These are phyloP conservation scores for Ogataea zsoltii DNA, from an alignment of 805 yeast genomes.

Conservation along the genomic window DNA sequence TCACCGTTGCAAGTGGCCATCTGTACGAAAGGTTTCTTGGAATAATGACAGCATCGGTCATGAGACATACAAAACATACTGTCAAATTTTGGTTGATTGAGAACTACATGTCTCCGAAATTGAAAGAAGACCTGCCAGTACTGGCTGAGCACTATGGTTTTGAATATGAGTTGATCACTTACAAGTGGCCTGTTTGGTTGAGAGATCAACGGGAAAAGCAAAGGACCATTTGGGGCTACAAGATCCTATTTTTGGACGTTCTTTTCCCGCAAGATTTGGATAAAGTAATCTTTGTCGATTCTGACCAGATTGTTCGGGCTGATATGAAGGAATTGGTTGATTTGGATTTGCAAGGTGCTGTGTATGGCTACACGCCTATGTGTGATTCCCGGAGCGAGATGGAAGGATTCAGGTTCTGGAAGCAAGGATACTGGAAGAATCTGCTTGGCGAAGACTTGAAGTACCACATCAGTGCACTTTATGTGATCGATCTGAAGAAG, in stretches of 20 bases:
- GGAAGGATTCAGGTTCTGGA: conserved; percentile 92
- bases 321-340: conserved; percentile 70
- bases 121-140: conserved; percentile 58
- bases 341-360: conserved; percentile 72
- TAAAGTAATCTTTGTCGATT: conserved; percentile 81
- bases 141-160: conserved; percentile 61
- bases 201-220: conserved; percentile 75
- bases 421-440: conserved; percentile 84
- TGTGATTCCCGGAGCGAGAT: conserved; percentile 75
- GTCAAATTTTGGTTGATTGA: conserved; percentile 88
- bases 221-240: conserved; percentile 85
- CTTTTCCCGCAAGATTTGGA: conserved; percentile 77
- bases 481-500: conserved; percentile 70
- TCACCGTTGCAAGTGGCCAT: conserved; percentile 82
- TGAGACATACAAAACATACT: conserved; percentile 59
- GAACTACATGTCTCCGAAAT: conserved; percentile 71
- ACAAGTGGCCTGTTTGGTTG: conserved; percentile 93
- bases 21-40: conserved; percentile 70
- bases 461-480: conserved; percentile 84
- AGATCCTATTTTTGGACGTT: conserved; percentile 82
- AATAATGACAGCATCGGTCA: conserved; percentile 81
- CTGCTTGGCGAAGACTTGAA: conserved; percentile 56
- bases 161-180: conserved; percentile 74
- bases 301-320: conserved; percentile 78
- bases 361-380: conserved; percentile 89